phyloP scores from a whole-genome alignment of 139 green algal genomes.

The Picochlorum sp. region DNA sequence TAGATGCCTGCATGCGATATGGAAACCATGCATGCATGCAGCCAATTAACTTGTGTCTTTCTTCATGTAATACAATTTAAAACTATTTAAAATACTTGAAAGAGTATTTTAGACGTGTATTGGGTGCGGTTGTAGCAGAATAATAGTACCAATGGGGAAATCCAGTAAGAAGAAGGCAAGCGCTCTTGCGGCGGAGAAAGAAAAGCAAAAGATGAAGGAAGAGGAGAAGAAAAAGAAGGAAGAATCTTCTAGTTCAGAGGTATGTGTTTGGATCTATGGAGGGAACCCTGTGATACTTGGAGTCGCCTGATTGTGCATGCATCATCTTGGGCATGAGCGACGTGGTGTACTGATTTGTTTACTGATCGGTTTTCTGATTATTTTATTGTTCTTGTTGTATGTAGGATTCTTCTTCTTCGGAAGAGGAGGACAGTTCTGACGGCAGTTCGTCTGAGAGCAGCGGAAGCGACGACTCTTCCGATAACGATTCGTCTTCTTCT shows the following conservation, averaged over 20 bases:
- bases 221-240: neutral
- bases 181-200: neutral
- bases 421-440: neutral
- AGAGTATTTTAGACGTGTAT: neutral
- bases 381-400: neutral
- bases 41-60: neutral
- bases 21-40: neutral
- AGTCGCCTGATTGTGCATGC: no score
- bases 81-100: neutral
- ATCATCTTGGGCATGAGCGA: no score
- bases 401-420: neutral
- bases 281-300: no score
- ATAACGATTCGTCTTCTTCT: no score
- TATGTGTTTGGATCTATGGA: neutral
- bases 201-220: conserved; percentile 8
- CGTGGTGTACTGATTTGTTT: no score
- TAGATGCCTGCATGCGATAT: no score
- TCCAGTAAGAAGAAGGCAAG: neutral
- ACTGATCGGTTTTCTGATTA: neutral
- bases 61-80: neutral
- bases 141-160: neutral
- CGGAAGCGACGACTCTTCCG: conserved; percentile 17
- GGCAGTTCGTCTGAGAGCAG: neutral
- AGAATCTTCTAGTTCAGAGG: conserved; percentile 4
- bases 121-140: neutral